A percentile compares a stretch with the other conserved stretches of the same genome.
Evolutionary conservation across 2,329 filamentous ascomycete genomes (phyloP).

Genomic region (Epichloe hybrida): DNA sequence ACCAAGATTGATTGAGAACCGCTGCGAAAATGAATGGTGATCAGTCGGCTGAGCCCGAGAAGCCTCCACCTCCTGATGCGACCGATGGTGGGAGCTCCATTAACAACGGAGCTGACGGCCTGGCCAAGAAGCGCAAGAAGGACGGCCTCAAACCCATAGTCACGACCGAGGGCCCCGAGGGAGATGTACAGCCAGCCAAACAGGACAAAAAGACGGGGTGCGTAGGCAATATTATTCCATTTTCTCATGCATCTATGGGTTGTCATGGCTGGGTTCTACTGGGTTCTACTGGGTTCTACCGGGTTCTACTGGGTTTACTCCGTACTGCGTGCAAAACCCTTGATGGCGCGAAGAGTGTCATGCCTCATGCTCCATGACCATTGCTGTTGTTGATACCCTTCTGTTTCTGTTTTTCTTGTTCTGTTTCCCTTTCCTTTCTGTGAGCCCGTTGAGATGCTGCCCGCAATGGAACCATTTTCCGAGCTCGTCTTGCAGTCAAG

Average conservation of each 20-base stretch:
- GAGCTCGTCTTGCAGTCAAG: background rate
- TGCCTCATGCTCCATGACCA: background rate
- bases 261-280: background rate
- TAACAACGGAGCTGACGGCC: constrained; percentile 15
- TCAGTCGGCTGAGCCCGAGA: constrained; percentile 19
- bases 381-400: background rate
- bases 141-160: constrained; percentile 63
- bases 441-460: background rate
- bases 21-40: constrained; percentile 14
- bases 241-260: background rate
- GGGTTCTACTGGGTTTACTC: background rate
- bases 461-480: background rate
- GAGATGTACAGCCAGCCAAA: background rate
- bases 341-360: background rate
- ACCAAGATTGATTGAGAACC: background rate
- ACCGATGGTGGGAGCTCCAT: constrained; percentile 10
- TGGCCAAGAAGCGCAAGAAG: constrained; percentile 60
- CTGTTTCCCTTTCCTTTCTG: background rate
- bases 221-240: constrained; percentile 11
- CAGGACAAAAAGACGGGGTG: constrained; percentile 24
- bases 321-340: background rate
- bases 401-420: background rate
- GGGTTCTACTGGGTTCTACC: background rate
- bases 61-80: constrained; percentile 11
- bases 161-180: constrained; percentile 40